Evolutionary conservation across 805 yeast genomes (phyloP), one percentile per base, ranked within the genome.

Genomic region (Teunomyces tritomae): DNA sequence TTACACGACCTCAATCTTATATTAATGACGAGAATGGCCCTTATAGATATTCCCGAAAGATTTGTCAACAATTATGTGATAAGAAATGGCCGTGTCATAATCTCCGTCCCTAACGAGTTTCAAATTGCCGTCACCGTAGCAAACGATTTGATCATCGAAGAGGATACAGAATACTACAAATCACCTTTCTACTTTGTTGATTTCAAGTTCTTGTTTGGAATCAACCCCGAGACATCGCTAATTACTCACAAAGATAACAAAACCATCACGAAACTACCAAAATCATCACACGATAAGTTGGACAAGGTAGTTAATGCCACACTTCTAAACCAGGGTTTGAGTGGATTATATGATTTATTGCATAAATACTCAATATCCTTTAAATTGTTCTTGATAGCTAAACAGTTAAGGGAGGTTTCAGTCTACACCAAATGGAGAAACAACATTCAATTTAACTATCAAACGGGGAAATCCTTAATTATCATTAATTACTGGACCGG

Each of bases 141-240:
- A 0, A 83, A 89, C 32, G 75, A 71, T 45, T 39, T 58, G 35
- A 63, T 72, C 8, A 56, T 68, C 16, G 83, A 83, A 5, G 84
- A 81, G 56, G 82, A 83, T 20, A 73, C 71, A 3, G 77, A 78
- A 33, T 69, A 70, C 53, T 49, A 45, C 17, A 61, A 62, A 39
- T 79, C 89, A 0, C 89, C 89, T 11, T 84, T 87, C 56, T 87
- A 84, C 59, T 75, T 89, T 50, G 86, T 92, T 16, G 92, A 88
- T 61, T 85, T 90, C 64, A 76, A 80, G 47, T 78, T 90, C 47
- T 68, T 78, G 17, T 84, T 86, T 57, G 74, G 78, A 8, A 70
- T 76, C 26, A 68, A 67, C 50, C 71, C 66, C 4, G 73, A 68
- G 42, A 64, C 66, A 1, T 48, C 59, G 8, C 54, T 68, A 36